Conservation (phyloP, 257 asterid species). For the Solanum pinnatisectum region DNA sequence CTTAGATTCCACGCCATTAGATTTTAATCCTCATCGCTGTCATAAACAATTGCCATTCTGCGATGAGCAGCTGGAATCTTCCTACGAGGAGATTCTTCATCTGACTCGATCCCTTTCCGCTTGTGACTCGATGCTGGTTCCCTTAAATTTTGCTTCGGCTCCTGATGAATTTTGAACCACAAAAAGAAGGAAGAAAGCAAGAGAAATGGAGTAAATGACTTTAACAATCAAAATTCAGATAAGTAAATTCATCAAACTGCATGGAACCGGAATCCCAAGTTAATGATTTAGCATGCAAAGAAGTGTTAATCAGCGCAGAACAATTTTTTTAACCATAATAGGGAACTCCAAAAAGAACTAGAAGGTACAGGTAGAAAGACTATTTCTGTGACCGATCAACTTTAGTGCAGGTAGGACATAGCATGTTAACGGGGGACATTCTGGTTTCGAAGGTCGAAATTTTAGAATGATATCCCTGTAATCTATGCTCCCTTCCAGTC, state of each 20-base stretch:
- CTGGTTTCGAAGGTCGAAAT: neutral
- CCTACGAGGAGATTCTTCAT: conserved; percentile 87
- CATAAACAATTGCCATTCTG: conserved; percentile 80
- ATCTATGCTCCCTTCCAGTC: neutral
- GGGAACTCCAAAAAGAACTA: neutral
- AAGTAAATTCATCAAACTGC: neutral
- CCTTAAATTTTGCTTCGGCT: conserved; percentile 58
- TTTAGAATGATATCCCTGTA: neutral
- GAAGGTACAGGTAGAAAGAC: neutral
- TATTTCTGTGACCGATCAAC: neutral
- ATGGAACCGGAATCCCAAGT: neutral
- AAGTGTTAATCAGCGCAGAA: neutral
- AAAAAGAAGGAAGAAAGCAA: neutral
- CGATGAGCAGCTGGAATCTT: conserved; percentile 60
- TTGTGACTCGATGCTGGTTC: conserved; percentile 45
- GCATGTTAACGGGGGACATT: neutral
- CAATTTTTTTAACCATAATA: neutral
- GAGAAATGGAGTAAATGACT: neutral
- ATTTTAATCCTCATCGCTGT: conserved; percentile 74
- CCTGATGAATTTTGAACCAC: conserved; percentile 31
- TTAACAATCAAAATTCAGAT: neutral
- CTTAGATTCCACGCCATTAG: neutral
- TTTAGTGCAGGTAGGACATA: neutral
- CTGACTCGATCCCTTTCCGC: conserved; percentile 82
- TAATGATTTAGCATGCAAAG: neutral